These are phyloP conservation scores for Sporothrix variecibatus DNA, from an alignment of 2,329 filamentous ascomycete species.

Conservation along the genomic window DNA sequence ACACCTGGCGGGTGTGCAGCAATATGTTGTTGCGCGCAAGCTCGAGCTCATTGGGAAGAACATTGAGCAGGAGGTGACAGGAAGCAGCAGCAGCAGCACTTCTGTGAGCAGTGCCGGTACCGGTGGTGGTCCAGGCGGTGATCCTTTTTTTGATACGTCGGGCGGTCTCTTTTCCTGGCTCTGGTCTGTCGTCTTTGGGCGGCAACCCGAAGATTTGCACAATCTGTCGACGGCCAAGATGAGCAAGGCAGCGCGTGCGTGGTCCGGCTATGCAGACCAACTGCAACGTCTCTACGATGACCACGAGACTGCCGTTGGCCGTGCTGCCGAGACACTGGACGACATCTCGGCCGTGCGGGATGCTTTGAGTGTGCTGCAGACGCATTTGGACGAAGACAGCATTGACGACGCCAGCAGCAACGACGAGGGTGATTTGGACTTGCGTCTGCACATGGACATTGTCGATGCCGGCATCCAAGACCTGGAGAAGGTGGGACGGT, in stretches of 20 bases:
- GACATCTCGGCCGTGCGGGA: conserved; percentile 24
- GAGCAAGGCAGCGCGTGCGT: conserved; percentile 10
- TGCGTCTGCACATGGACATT: conserved; percentile 28
- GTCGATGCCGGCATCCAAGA: conserved; percentile 25
- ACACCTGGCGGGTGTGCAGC: conserved; percentile 68
- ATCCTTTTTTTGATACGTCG: not conserved
- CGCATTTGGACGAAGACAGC: not conserved
- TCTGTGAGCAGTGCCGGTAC: not conserved
- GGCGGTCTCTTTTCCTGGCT: conserved; percentile 12
- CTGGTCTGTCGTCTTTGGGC: conserved; percentile 10
- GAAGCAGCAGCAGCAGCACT: not conserved
- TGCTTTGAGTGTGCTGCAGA: conserved; percentile 18
- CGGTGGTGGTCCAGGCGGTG: not conserved
- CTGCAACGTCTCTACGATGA: conserved; percentile 17
- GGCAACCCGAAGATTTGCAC: not conserved
- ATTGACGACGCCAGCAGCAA: not conserved
- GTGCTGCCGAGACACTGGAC: conserved; percentile 15
- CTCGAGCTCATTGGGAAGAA: conserved; percentile 49
- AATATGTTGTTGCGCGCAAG: conserved; percentile 62
- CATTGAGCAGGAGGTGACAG: not conserved
- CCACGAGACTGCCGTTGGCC: conserved; percentile 18
- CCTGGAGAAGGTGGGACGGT: conserved; percentile 10
- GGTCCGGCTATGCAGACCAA: conserved; percentile 22
- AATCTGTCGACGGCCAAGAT: not conserved
- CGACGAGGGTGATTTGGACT: conserved; percentile 15